Conservation (phyloP, 345 rosid species). For the Arabidopsis arenosa region DNA sequence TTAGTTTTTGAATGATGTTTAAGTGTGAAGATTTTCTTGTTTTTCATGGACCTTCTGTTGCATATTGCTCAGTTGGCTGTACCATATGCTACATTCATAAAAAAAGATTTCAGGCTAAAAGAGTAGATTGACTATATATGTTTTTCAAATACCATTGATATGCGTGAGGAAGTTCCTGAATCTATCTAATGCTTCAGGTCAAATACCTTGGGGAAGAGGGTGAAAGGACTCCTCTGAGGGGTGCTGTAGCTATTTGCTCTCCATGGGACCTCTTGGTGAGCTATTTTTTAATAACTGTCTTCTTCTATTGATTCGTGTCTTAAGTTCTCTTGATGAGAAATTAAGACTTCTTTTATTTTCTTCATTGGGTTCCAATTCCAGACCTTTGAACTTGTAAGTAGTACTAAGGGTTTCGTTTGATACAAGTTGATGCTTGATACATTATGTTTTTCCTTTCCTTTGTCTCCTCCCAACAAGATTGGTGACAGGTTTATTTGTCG, state of each 20-base stretch:
- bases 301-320: constrained; percentile 26
- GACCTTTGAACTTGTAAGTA: constrained; percentile 8
- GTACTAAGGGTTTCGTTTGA: neutral
- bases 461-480: constrained; percentile 54
- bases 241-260: constrained; percentile 82
- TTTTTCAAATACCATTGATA: constrained; percentile 2
- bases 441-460: constrained; percentile 17
- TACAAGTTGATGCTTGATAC: neutral
- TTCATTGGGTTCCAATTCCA: neutral
- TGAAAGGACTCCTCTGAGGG: constrained; percentile 69
- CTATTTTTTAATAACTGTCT: neutral
- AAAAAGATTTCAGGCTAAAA: neutral
- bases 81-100: neutral
- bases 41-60: neutral
- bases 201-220: constrained; percentile 95
- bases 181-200: constrained; percentile 55
- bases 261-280: constrained; percentile 99
- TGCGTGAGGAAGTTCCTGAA: neutral
- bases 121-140: neutral
- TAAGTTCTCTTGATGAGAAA: neutral
- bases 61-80: neutral
- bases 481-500: constrained; percentile 87
- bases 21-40: constrained; percentile 6
- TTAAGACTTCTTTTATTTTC: constrained; percentile 1
- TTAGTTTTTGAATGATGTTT: constrained; percentile 8